A percentile compares a stretch with the other conserved stretches of the same genome.
phyloP scores from a whole-genome alignment of 176 grass and related monocot species.

The Pontederia crassipes region DNA sequence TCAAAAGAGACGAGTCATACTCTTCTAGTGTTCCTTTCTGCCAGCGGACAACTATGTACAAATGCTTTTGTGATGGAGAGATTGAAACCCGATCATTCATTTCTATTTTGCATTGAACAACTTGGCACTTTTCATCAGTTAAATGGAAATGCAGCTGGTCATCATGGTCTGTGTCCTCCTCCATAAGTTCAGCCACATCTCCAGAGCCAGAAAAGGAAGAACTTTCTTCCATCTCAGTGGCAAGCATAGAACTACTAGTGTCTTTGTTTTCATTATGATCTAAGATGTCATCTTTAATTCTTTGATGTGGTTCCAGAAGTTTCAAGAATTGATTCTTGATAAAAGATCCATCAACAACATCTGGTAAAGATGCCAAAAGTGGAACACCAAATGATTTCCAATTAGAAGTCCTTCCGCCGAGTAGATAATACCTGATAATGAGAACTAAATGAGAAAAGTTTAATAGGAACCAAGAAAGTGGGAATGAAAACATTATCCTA shows the following conservation, averaged over 20 bases:
- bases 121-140: slow-evolving; percentile 12
- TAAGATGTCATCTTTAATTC: not conserved
- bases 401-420: not conserved
- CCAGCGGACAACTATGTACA: slow-evolving; percentile 14
- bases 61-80: not conserved
- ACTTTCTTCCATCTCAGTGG: slow-evolving; percentile 11
- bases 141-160: slow-evolving; percentile 11
- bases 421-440: slow-evolving; percentile 1
- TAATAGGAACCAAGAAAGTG: not conserved
- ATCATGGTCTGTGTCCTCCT: not conserved
- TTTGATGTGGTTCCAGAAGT: not conserved
- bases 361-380: not conserved
- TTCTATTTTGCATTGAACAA: slow-evolving; percentile 5
- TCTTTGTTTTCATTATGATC: not conserved
- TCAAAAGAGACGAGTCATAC: slow-evolving; percentile 9
- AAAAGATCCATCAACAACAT: not conserved
- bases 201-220: not conserved
- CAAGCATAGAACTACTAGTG: slow-evolving; percentile 3
- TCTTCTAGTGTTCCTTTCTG: slow-evolving; percentile 1
- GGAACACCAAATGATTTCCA: slow-evolving; percentile 15
- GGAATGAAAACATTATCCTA: too few species aligned
- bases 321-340: slow-evolving; percentile 2
- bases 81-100: not conserved
- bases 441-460: not conserved
- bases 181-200: not conserved